Conservation (phyloP, 192 early-diverging fungal species). For the Linnemannia zychae region DNA sequence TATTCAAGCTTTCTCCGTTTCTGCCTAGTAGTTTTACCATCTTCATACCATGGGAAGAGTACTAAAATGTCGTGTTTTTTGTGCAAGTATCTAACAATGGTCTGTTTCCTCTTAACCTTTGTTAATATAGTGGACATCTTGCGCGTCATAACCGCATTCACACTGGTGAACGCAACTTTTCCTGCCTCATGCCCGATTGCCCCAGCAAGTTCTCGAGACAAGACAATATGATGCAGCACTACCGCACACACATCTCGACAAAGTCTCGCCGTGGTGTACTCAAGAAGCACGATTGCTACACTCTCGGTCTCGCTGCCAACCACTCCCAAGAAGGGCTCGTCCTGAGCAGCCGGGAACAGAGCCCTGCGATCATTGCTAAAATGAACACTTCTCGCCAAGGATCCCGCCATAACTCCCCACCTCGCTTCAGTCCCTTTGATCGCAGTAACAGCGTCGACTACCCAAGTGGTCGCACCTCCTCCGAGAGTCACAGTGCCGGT, state of each 20-base stretch:
- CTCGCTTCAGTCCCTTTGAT: conserved; percentile 46
- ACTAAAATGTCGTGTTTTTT: too few species aligned
- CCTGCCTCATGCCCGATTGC: conserved; percentile 77
- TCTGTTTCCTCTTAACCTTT: neutral
- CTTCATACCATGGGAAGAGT: too few species aligned
- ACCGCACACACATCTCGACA: conserved; percentile 82
- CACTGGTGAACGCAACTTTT: conserved; percentile 86
- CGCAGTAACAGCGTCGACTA: conserved; percentile 35
- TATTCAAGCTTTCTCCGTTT: too few species aligned
- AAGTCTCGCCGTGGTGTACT: conserved; percentile 68
- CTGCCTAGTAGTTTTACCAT: too few species aligned
- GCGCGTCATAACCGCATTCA: conserved; percentile 87
- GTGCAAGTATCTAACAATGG: neutral
- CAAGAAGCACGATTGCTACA: conserved; percentile 33
- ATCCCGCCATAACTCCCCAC: conserved; percentile 45
- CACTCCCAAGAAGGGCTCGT: conserved; percentile 31
- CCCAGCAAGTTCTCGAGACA: conserved; percentile 82
- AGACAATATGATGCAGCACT: conserved; percentile 93
- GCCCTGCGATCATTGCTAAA: conserved; percentile 24
- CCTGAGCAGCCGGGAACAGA: conserved; percentile 19
- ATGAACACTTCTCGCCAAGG: conserved; percentile 38
- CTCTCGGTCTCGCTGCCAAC: conserved; percentile 28
- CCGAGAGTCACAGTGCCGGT: conserved; percentile 11
- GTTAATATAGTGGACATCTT: conserved; percentile 74
- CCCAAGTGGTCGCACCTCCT: conserved; percentile 14